A percentile compares a stretch with the other conserved stretches of the same genome.
phyloP scores from a whole-genome alignment of 441 rosid species.

The Gossypium lobatum region DNA sequence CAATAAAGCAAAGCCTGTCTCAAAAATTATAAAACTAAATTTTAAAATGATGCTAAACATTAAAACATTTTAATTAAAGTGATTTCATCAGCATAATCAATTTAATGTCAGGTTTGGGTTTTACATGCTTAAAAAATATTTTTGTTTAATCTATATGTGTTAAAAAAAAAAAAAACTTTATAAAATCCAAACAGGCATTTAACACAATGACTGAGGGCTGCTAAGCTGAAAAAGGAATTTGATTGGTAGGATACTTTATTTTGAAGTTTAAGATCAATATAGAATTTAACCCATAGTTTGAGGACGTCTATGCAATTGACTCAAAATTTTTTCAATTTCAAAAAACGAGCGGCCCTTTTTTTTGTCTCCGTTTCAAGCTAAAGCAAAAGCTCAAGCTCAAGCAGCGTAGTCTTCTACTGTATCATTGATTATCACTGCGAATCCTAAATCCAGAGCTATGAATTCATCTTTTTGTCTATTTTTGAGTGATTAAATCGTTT shows the following conservation, averaged over 20 bases:
- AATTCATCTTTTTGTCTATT: background rate
- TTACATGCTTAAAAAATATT: too few species aligned
- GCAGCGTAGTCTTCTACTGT: background rate
- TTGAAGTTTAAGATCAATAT: background rate
- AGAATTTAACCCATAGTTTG: background rate
- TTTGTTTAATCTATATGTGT: too few species aligned
- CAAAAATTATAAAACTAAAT: too few species aligned
- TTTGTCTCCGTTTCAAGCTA: background rate
- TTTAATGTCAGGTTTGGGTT: too few species aligned
- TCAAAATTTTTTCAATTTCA: slow-evolving; percentile 2
- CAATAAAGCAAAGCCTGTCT: too few species aligned
- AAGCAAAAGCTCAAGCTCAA: background rate
- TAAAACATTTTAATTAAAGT: too few species aligned
- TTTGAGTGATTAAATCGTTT: background rate
- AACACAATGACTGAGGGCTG: background rate
- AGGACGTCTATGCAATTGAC: background rate
- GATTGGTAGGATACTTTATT: background rate
- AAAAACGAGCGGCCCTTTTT: slow-evolving; percentile 11
- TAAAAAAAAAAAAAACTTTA: too few species aligned
- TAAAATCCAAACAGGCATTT: background rate
- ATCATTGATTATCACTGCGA: background rate
- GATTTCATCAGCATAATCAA: too few species aligned
- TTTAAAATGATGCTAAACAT: too few species aligned
- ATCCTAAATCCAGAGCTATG: slow-evolving; percentile 4
- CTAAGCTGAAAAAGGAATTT: background rate